Conservation (phyloP, 1,284 basidiomycete species). For the Stygiomarasmius scandens region DNA sequence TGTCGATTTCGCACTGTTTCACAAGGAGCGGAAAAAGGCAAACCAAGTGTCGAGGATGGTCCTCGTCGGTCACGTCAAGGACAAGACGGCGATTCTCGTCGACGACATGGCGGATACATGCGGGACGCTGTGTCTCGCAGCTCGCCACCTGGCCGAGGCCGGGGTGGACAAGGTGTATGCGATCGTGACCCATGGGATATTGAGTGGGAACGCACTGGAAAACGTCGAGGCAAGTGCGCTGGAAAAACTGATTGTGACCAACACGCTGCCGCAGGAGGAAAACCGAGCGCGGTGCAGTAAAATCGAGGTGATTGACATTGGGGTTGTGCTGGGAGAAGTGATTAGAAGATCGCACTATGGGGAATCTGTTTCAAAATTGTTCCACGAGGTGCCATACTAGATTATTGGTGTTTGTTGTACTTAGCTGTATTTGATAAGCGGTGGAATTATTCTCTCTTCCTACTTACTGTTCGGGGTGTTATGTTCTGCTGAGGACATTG, state of each 20-base stretch:
- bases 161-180: conserved; percentile 86
- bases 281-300: conserved; percentile 82
- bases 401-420: neutral
- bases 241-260: conserved; percentile 97
- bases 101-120: conserved; percentile 99
- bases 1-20: conserved; percentile 98
- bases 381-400: conserved; percentile 85
- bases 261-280: conserved; percentile 91
- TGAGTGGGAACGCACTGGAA: conserved; percentile 86
- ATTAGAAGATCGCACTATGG: conserved; percentile 91
- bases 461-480: too few relatives aligned
- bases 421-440: neutral
- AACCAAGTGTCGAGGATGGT: conserved; percentile 99
- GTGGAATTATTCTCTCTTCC: neutral
- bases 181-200: conserved; percentile 97
- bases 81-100: conserved; percentile 96
- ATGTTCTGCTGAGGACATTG: conserved; percentile 1
- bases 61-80: conserved; percentile 92
- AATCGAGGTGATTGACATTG: conserved; percentile 96
- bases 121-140: conserved; percentile 94
- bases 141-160: conserved; percentile 87
- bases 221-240: conserved; percentile 75
- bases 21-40: conserved; percentile 99
- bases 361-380: conserved; percentile 81
- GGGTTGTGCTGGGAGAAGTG: conserved; percentile 94